phyloP scores from a whole-genome alignment of 148 eudicot genomes.

The Pouteria glomerata region DNA sequence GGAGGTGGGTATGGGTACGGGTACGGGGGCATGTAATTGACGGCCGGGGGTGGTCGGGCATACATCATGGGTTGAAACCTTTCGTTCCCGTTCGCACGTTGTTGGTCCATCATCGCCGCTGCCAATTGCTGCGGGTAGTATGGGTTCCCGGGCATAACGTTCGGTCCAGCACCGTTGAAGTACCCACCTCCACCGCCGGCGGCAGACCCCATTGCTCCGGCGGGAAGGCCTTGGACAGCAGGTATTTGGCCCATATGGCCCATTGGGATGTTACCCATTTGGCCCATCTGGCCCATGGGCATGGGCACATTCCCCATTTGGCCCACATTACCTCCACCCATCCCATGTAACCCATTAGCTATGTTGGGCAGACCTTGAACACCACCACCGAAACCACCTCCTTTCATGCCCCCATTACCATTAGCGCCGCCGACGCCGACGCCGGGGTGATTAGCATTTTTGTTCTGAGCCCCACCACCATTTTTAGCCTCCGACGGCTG shows the following conservation, averaged over 20 bases:
- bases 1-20: constrained; percentile 47
- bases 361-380: constrained; percentile 33
- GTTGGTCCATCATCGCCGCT: constrained; percentile 93
- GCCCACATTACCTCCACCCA: constrained; percentile 44
- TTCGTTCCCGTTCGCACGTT: constrained; percentile 69
- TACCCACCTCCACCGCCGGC: too few species aligned
- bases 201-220: too few species aligned
- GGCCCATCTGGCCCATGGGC: constrained; percentile 57
- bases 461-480: constrained; percentile 19
- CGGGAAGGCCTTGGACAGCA: too few species aligned
- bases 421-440: constrained; percentile 30
- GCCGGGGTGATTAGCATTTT: constrained; percentile 23
- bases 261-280: constrained; percentile 64
- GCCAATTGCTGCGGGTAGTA: constrained; percentile 63
- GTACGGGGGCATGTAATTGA: constrained; percentile 51
- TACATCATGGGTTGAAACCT: constrained; percentile 98
- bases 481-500: constrained; percentile 31
- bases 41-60: constrained; percentile 67
- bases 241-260: constrained; percentile 46
- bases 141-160: constrained; percentile 23
- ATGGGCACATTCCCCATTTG: constrained; percentile 59
- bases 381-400: constrained; percentile 40
- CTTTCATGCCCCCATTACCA: constrained; percentile 36
- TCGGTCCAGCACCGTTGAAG: too few species aligned
- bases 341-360: constrained; percentile 35